phyloP scores from a whole-genome alignment of 257 asterid genomes.

The Plantago ovata region DNA sequence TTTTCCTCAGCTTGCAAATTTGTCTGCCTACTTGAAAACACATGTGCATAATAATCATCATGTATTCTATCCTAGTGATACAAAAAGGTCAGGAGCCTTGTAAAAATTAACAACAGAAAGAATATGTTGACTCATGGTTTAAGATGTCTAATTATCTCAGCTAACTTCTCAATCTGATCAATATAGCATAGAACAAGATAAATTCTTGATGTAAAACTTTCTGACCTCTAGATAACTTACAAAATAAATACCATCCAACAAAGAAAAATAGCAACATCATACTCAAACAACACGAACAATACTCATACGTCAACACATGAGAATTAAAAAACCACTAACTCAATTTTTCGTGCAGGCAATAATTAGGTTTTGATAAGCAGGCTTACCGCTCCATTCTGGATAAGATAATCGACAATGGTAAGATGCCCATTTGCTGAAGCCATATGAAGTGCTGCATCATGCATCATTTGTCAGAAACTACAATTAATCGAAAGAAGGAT shows the following conservation, averaged over 20 bases:
- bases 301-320: neutral
- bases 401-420: conserved; percentile 62
- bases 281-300: neutral
- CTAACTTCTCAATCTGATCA: no score
- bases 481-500: neutral
- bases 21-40: no score
- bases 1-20: no score
- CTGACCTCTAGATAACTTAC: neutral
- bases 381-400: conserved; percentile 71
- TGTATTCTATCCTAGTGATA: no score
- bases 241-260: neutral
- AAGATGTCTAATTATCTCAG: no score
- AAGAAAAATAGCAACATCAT: no score
- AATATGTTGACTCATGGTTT: no score
- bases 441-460: conserved; percentile 82
- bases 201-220: neutral
- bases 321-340: neutral
- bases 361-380: conserved; percentile 3
- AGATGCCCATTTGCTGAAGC: conserved; percentile 94
- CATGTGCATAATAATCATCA: no score
- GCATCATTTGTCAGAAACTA: neutral
- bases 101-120: no score
- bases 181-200: neutral
- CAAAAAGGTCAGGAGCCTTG: no score
- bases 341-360: conserved; percentile 6